A percentile compares a stretch with the other conserved stretches of the same genome.
These are phyloP conservation scores for Prunus fruticosa DNA, from an alignment of 306 rosid species.

Conservation along the genomic window DNA sequence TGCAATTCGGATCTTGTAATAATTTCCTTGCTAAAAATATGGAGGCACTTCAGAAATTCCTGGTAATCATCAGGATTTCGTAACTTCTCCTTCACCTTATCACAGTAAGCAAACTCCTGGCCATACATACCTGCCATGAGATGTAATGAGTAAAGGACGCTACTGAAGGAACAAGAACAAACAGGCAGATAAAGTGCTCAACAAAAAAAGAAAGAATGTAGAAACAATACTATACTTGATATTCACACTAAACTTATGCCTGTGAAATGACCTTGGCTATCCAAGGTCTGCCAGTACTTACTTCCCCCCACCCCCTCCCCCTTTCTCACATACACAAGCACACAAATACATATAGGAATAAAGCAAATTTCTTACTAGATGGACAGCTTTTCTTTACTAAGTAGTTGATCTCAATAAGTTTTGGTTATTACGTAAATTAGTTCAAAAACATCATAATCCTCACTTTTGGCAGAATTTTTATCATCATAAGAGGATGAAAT, in stretches of 20 bases:
- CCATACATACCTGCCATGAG: constrained; percentile 58
- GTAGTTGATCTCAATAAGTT: neutral
- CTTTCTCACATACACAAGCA: neutral
- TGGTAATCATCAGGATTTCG: constrained; percentile 79
- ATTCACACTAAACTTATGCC: neutral
- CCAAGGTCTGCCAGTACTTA: too few species aligned
- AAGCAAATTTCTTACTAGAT: neutral
- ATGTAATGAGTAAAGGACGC: constrained; percentile 12
- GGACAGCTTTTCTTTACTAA: neutral
- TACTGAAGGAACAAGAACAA: neutral
- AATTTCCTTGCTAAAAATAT: constrained; percentile 93
- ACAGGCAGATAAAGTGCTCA: neutral
- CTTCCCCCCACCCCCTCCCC: too few species aligned
- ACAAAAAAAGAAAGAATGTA: neutral
- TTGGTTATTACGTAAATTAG: neutral
- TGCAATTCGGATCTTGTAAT: constrained; percentile 82
- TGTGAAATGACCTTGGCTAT: neutral
- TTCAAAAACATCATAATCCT: constrained; percentile 35
- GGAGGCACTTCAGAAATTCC: constrained; percentile 94
- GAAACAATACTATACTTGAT: neutral
- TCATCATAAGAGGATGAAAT: constrained; percentile 68
- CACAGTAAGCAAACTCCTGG: constrained; percentile 81
- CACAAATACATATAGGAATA: neutral
- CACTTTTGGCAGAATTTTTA: constrained; percentile 71
- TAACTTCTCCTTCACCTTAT: constrained; percentile 86